A percentile compares a stretch with the other conserved stretches of the same genome.
These are phyloP conservation scores for Talaromyces piceae DNA, from an alignment of 2,329 filamentous ascomycete genomes.

Conservation along the genomic window DNA sequence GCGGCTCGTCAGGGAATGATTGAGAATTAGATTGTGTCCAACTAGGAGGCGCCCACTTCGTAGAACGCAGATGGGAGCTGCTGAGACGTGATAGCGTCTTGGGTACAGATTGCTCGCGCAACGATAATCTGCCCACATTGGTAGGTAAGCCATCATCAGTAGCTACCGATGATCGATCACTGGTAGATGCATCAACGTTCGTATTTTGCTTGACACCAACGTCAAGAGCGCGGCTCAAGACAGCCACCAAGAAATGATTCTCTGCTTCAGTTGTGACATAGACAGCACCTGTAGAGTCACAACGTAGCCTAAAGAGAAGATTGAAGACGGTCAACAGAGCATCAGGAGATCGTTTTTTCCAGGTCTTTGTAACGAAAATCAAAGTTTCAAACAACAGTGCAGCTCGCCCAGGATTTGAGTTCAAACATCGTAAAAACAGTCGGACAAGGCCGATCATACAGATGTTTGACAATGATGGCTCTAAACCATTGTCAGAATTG, in stretches of 20 bases:
- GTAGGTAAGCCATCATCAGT: slow-evolving; percentile 27
- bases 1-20: slow-evolving; percentile 48
- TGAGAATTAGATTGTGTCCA: slow-evolving; percentile 53
- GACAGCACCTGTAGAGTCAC: slow-evolving; percentile 71
- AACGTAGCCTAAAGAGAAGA: slow-evolving; percentile 71
- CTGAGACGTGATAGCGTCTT: slow-evolving; percentile 27
- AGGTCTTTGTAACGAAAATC: slow-evolving; percentile 55
- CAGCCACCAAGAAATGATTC: slow-evolving; percentile 62
- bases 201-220: slow-evolving; percentile 39
- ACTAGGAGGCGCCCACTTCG: slow-evolving; percentile 37
- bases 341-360: slow-evolving; percentile 54
- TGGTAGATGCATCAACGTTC: slow-evolving; percentile 34
- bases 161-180: slow-evolving; percentile 26
- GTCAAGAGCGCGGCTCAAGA: slow-evolving; percentile 58
- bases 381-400: slow-evolving; percentile 56
- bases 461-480: slow-evolving; percentile 48
- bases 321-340: slow-evolving; percentile 69
- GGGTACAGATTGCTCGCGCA: slow-evolving; percentile 23
- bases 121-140: slow-evolving; percentile 22
- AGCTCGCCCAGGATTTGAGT: slow-evolving; percentile 58
- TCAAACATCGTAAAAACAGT: slow-evolving; percentile 69
- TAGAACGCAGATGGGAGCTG: slow-evolving; percentile 24
- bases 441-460: slow-evolving; percentile 63
- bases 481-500: slow-evolving; percentile 23
- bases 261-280: slow-evolving; percentile 65